Conservation (phyloP, 2,329 filamentous ascomycete genomes). For the Stenocarpella maydis region DNA sequence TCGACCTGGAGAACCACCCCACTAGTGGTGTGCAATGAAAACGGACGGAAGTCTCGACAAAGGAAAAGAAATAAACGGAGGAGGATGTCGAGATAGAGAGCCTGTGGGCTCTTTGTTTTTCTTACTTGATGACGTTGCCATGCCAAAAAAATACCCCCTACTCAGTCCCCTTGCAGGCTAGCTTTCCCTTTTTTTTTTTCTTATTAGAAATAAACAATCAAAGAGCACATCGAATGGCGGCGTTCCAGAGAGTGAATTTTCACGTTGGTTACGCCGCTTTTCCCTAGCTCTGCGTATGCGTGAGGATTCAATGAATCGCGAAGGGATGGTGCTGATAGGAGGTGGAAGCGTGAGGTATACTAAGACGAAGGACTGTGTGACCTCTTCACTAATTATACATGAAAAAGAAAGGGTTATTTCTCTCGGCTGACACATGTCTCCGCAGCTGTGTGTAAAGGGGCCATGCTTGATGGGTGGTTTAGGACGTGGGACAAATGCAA, state of each 20-base stretch:
- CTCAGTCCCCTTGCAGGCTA: slow-evolving; percentile 31
- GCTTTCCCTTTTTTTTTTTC: neutral
- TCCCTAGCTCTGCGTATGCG: neutral
- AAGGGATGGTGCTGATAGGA: neutral
- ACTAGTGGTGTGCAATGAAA: slow-evolving; percentile 4
- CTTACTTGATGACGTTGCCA: slow-evolving; percentile 24
- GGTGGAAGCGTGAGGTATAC: neutral
- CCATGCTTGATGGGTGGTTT: neutral
- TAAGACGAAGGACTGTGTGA: neutral
- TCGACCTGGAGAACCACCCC: slow-evolving; percentile 65
- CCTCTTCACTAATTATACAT: neutral
- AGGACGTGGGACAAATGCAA: no score
- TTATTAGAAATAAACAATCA: neutral
- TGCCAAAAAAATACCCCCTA: slow-evolving; percentile 35
- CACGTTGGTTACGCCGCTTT: neutral
- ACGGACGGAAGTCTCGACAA: neutral
- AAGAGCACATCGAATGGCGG: slow-evolving; percentile 18
- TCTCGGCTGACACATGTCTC: no score
- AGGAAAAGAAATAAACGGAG: neutral
- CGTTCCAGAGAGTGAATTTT: slow-evolving; percentile 18
- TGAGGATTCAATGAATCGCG: neutral
- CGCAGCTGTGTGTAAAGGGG: no score
- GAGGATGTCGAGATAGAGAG: neutral
- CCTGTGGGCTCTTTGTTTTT: neutral
- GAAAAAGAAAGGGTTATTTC: neutral